A percentile compares a stretch with the other conserved stretches of the same genome.
These are phyloP conservation scores for Kwoniella sp. DNA, from an alignment of 768 basidiomycete species.

Conservation along the genomic window DNA sequence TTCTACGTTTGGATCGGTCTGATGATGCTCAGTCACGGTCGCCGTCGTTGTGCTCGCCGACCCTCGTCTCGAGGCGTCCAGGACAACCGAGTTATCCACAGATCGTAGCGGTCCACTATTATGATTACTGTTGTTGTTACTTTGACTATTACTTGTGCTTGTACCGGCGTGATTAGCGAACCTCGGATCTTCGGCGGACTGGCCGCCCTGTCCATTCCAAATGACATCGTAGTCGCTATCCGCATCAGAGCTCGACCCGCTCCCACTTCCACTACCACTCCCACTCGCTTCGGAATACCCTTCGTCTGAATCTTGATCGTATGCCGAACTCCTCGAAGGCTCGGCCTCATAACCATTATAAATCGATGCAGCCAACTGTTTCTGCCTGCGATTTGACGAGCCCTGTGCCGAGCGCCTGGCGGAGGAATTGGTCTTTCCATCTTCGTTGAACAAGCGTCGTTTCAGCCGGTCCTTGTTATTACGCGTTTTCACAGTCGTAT, in stretches of 20 bases:
- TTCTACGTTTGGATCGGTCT: slow-evolving; percentile 4
- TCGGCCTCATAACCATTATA: slow-evolving; percentile 2
- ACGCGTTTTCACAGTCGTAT: neutral
- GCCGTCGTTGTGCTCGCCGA: slow-evolving; percentile 19
- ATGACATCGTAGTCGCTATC: slow-evolving; percentile 28
- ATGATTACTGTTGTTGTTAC: slow-evolving; percentile 2
- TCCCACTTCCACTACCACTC: slow-evolving; percentile 6
- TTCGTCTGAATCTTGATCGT: slow-evolving; percentile 1
- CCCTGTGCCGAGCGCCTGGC: neutral
- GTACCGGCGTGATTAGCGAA: neutral
- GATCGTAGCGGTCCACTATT: slow-evolving; percentile 4
- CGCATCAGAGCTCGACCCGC: slow-evolving; percentile 14
- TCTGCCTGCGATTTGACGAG: neutral
- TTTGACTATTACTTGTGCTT: neutral
- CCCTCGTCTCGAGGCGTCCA: slow-evolving; percentile 17
- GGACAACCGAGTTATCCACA: slow-evolving; percentile 7
- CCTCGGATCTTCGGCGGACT: neutral
- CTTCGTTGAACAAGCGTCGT: slow-evolving; percentile 7
- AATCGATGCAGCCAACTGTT: neutral
- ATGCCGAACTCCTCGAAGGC: neutral
- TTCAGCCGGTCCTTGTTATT: slow-evolving; percentile 5
- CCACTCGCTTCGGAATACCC: neutral
- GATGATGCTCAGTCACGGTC: neutral
- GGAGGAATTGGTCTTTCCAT: slow-evolving; percentile 1
- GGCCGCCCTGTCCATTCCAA: slow-evolving; percentile 11